Base-by-base conservation (phyloP, 345 rosid species). In the Salix purpurea region DNA sequence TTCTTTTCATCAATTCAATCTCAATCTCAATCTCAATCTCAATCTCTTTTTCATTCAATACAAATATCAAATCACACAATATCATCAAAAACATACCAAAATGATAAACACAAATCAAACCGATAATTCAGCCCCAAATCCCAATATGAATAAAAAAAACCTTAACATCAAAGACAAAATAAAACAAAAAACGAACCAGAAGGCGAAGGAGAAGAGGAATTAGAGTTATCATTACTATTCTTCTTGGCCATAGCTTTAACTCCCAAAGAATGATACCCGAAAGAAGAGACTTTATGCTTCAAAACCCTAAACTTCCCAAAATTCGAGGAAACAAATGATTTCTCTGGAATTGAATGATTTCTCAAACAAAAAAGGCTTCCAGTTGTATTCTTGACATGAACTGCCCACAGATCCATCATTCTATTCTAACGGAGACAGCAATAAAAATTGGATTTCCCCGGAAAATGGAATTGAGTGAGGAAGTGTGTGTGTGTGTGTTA, bases 211-310 rank as follows among this genome's bases (percentile, higher is more conserved):
- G 75, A 83, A 77, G 44, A 77, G 84, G 72, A 83, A 15, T 42
- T 39, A 19, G 46, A 8, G 44, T 62, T 77, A 48, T 74, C 69
- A 11, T 77, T 64, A 36, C 66, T 80, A 78, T 88, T 91, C 88
- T 88, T 91, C 87, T 89, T 91, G 18, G 92, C 88, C 60, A 89
- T 84, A 42, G 91, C 87, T 81, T 74, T 81, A 18, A 91, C 83
- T 54, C 82, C 71, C 44, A 84, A 73, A 6, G 88, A 82, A 79
- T 76, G 89, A 72, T 30, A 69, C 56, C 73, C 69, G 65, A 36
- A 76, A 23, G 70, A 78, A 58, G 74, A 48, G 54, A 86, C 15
- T 69, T 82, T 76, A 28, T 80, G 81, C 28, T 84, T 83, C n/a
- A 83, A 65, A 4, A 74, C 44, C 24, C 90, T 82, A 50, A 74